Evolutionary conservation across 108 stramenopile genomes (phyloP), one percentile per base, ranked within the genome.

Genomic region (Stephanodiscus triporus): DNA sequence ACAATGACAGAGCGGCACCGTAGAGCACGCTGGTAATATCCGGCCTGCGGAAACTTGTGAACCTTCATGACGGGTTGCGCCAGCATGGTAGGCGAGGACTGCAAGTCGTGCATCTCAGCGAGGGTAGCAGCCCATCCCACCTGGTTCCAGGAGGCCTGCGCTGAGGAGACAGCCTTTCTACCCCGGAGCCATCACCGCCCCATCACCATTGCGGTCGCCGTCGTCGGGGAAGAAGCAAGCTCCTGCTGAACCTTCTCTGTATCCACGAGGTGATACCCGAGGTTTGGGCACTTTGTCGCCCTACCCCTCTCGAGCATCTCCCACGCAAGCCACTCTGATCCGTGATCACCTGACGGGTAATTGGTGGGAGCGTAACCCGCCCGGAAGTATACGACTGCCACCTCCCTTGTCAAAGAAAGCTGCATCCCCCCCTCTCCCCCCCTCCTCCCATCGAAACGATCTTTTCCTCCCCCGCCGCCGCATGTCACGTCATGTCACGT

Each of bases 171-270:
- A 8, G 68, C 43, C 14, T 16, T 40, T 17, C 17, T 56, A 1
- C 56, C 26, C 19, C 32, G 36, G 24, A 37, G 40, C 9, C 70
- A 54, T 78, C 43, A 59, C 38, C 24, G 1, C 77, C n/a, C n/a
- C 70, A 51, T 78, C 43, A 59, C 38, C 24, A n/a, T n/a, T n/a
- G n/a, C n/a, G n/a, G n/a, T n/a, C n/a, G n/a, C 0, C 77, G 9
- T 82, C 81, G 27, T 45, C 66, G 16, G 82, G 78, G 55, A 88
- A 90, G 85, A 97, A 98, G 16, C 85, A 63, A 99, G 72, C 56
- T 90, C 97, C 76, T 98, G 97, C 78, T 99, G 99, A 22, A 99
- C 97, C 73, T 98, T 98, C 75, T 99, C 98, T 24, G 97, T 95
- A 40, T 98, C 99, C 6, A 93, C 95, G 72, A 99, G 80, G 61